A percentile compares a stretch with the other conserved stretches of the same genome.
Conservation (phyloP, 345 rosid genomes). For the Populus deltoides region DNA sequence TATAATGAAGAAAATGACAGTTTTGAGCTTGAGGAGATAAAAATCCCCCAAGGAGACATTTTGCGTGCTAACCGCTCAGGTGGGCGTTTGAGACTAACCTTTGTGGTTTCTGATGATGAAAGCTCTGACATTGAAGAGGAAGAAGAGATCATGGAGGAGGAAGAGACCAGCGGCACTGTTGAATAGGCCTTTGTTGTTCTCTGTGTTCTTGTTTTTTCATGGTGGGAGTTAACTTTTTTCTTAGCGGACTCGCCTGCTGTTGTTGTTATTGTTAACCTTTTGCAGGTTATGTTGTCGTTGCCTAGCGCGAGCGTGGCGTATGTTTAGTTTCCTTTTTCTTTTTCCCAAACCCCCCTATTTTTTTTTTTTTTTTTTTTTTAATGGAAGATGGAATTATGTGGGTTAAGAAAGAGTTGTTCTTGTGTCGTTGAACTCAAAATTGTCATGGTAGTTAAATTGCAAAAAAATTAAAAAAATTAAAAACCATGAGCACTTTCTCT, state of each 20-base stretch:
- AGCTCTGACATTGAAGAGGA: background rate
- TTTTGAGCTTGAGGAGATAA: slow-evolving; percentile 8
- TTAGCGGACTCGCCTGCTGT: background rate
- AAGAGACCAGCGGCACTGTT: background rate
- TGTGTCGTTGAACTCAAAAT: no score
- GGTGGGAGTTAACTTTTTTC: background rate
- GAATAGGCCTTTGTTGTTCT: background rate
- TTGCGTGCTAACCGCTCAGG: slow-evolving; percentile 2
- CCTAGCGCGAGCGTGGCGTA: background rate
- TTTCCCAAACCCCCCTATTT: background rate
- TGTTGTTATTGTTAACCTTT: no score
- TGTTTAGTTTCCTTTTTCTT: background rate
- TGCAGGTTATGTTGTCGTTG: background rate
- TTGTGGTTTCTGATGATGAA: background rate
- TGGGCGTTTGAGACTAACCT: background rate
- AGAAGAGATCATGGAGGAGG: background rate
- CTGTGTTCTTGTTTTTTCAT: background rate
- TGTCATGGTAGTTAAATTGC: background rate
- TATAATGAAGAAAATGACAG: background rate
- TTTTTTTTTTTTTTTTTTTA: no score
- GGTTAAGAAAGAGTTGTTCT: background rate
- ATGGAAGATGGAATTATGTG: background rate
- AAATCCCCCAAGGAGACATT: slow-evolving; percentile 1
- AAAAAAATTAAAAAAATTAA: no score
- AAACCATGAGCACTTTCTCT: background rate